A percentile compares a stretch with the other conserved stretches of the same genome.
Evolutionary conservation across 768 basidiomycete genomes (phyloP).

Genomic region (Cubamyces lactineus): DNA sequence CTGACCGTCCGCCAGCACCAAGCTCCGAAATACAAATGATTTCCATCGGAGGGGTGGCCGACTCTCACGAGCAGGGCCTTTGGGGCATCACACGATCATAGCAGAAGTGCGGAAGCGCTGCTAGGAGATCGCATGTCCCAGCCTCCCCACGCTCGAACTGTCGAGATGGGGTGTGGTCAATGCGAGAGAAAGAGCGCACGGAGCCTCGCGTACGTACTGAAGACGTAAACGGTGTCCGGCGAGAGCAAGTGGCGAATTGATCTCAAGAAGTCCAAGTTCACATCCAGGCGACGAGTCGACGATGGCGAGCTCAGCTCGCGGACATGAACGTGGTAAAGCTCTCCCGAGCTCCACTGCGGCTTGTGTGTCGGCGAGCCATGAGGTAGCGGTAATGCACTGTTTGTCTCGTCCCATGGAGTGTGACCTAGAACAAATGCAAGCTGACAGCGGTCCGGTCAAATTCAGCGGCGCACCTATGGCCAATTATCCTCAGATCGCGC

Average conservation of each 20-base stretch:
- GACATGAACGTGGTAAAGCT: conserved; percentile 3
- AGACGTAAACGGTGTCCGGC: neutral
- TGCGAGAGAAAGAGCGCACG: neutral
- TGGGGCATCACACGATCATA: conserved; percentile 10
- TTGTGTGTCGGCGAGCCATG: no score
- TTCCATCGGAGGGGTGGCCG: neutral
- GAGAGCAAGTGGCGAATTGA: conserved; percentile 2
- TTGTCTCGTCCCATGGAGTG: no score
- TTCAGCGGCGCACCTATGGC: no score
- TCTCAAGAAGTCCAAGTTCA: conserved; percentile 4
- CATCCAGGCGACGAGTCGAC: neutral
- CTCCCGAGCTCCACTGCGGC: no score
- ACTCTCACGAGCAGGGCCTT: neutral
- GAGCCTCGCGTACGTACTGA: conserved; percentile 1
- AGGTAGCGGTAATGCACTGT: no score
- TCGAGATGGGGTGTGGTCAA: neutral
- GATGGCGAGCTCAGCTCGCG: neutral
- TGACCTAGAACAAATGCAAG: no score
- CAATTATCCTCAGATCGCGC: no score
- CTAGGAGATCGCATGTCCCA: neutral
- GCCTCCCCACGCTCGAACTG: conserved; percentile 9
- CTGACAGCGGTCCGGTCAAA: no score
- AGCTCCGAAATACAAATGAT: no score
- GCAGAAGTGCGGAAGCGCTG: neutral
- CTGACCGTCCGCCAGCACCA: no score